Evolutionary conservation across 148 eudicot genomes (phyloP).

Genomic region (Euryodendron excelsum): DNA sequence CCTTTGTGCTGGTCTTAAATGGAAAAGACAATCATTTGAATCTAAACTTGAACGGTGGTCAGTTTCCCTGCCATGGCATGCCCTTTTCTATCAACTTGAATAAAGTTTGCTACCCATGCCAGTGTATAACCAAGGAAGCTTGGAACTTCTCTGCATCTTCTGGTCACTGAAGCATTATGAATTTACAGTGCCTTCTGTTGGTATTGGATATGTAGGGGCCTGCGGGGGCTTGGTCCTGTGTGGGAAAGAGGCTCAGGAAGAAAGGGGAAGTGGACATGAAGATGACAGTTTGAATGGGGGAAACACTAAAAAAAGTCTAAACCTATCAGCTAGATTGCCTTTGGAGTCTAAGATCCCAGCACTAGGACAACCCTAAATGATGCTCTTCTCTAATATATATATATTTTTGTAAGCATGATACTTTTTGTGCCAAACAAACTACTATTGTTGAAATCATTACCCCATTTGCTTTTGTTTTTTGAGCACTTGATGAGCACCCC

Average conservation of each 20-base stretch:
- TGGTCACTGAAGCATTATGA: conserved; percentile 16
- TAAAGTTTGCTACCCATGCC: no score
- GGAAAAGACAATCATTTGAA: no score
- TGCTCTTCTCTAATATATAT: not conserved
- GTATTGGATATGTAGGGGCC: conserved; percentile 20
- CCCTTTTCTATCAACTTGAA: no score
- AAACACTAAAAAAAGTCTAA: conserved; percentile 20
- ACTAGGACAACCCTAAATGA: conserved; percentile 13
- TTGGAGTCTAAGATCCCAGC: conserved; percentile 34
- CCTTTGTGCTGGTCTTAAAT: no score
- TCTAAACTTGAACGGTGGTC: no score
- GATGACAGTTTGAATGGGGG: conserved; percentile 30
- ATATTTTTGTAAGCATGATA: not conserved
- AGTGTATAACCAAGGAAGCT: not conserved
- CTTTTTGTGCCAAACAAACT: conserved; percentile 9
- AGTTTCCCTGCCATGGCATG: no score
- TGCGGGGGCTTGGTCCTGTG: conserved; percentile 6
- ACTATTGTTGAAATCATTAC: conserved; percentile 13
- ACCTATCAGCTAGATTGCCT: conserved; percentile 20
- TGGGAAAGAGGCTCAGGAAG: conserved; percentile 4
- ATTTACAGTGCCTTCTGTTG: not conserved
- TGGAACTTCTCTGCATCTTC: not conserved
- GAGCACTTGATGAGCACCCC: conserved; percentile 1
- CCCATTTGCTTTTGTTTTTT: not conserved
- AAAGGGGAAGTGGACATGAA: conserved; percentile 19